Percentiles rank a stretch among this genome's conserved stretches.
Evolutionary conservation across 441 rosid genomes (phyloP).

Genomic region (Adansonia gregorii): DNA sequence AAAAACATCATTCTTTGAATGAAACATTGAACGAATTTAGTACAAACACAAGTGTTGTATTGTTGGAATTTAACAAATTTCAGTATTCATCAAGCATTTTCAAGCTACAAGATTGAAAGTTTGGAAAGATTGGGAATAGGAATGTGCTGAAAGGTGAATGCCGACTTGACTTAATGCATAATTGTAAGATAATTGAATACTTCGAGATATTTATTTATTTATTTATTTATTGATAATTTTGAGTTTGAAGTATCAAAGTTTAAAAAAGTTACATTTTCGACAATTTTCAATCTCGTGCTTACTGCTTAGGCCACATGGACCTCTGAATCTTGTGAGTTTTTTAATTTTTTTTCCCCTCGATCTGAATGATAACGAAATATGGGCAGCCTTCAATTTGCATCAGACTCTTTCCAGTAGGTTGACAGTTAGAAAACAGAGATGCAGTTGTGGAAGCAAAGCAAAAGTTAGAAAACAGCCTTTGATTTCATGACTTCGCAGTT

Average conservation of each 20-base stretch:
- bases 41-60: not conserved
- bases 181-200: not conserved
- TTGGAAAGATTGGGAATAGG: not conserved
- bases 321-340: conserved; percentile 12
- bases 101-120: not conserved
- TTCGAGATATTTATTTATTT: not conserved
- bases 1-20: not conserved
- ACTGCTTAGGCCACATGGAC: not conserved
- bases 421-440: not conserved
- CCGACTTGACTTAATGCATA: not conserved
- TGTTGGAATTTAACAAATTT: not conserved
- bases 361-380: not conserved
- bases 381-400: conserved; percentile 2
- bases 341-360: not conserved
- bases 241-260: not conserved
- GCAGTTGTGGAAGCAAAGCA: not conserved
- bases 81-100: not conserved
- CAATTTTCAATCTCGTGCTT: conserved; percentile 8
- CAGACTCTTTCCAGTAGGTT: not conserved
- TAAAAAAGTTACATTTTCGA: not conserved
- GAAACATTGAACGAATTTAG: not conserved
- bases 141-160: not conserved
- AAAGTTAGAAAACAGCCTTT: not conserved
- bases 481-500: not conserved
- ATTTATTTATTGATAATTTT: no score